Conservation (phyloP, 192 early-diverging fungal species). For the Chytriomyces sp. region DNA sequence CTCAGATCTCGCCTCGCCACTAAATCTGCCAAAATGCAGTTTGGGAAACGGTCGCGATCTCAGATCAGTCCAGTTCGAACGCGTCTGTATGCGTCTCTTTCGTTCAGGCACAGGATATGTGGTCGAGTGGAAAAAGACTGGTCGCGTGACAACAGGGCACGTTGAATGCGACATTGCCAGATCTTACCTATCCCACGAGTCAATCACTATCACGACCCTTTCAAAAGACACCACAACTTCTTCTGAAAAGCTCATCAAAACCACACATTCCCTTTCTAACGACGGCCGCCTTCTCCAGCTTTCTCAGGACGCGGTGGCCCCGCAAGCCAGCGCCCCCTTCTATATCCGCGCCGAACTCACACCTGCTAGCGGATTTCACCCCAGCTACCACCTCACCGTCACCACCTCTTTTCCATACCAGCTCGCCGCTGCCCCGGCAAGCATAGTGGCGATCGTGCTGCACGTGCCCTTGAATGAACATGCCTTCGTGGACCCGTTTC, state of each 20-base stretch:
- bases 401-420: not conserved
- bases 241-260: not conserved
- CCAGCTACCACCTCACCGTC: not conserved
- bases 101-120: not conserved
- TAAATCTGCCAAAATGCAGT: not conserved
- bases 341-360: not conserved
- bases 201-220: not conserved
- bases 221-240: not conserved
- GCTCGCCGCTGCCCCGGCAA: not conserved
- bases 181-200: too few species aligned
- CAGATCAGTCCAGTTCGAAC: not conserved
- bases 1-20: not conserved
- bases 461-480: conserved; percentile 17
- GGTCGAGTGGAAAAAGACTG: not conserved
- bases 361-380: not conserved
- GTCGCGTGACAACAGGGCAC: not conserved
- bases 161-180: too few species aligned
- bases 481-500: conserved; percentile 22
- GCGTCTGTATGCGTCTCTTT: not conserved
- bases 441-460: not conserved
- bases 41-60: not conserved
- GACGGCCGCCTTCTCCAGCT: not conserved
- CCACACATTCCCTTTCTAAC: not conserved
- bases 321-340: not conserved
- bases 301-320: not conserved